Percentiles rank a stretch among this genome's conserved stretches.
Conservation (phyloP, 2,329 filamentous ascomycete genomes). For the Trichophyton rubrum region DNA sequence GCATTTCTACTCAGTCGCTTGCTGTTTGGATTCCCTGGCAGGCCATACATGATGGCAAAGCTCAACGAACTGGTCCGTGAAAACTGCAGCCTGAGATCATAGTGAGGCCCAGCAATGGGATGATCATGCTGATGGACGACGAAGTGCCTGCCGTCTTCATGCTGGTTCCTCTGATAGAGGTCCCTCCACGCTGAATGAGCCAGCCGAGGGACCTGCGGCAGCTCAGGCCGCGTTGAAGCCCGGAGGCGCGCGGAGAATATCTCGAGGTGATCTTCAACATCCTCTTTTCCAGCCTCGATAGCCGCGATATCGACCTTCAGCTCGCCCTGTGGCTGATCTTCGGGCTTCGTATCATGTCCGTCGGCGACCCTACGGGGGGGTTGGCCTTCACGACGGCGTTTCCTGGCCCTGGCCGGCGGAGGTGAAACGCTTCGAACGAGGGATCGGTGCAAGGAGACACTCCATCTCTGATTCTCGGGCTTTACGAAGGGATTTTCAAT, state of each 20-base stretch:
- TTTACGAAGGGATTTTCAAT: slow-evolving; percentile 6
- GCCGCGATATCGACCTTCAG: slow-evolving; percentile 26
- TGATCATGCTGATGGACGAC: slow-evolving; percentile 64
- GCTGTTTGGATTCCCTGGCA: slow-evolving; percentile 48
- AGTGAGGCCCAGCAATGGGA: slow-evolving; percentile 54
- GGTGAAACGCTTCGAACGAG: slow-evolving; percentile 21
- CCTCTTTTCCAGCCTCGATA: slow-evolving; percentile 40
- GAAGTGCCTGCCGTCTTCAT: slow-evolving; percentile 44
- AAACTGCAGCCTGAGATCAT: slow-evolving; percentile 59
- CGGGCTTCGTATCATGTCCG: background rate
- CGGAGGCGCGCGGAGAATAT: slow-evolving; percentile 36
- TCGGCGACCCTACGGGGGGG: background rate
- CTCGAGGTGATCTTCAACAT: slow-evolving; percentile 37
- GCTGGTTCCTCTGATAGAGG: slow-evolving; percentile 38
- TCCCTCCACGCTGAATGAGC: slow-evolving; percentile 31
- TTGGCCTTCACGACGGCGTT: background rate
- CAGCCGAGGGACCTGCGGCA: slow-evolving; percentile 23
- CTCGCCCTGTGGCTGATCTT: background rate
- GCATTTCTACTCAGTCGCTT: slow-evolving; percentile 45
- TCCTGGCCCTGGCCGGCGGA: slow-evolving; percentile 14
- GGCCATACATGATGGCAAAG: slow-evolving; percentile 52
- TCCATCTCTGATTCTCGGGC: slow-evolving; percentile 7
- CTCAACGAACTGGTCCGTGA: slow-evolving; percentile 53
- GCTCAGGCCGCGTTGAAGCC: slow-evolving; percentile 16
- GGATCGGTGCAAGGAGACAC: slow-evolving; percentile 1